Base-by-base conservation (phyloP, 305 asterid species). In the Petunia hybrid region DNA sequence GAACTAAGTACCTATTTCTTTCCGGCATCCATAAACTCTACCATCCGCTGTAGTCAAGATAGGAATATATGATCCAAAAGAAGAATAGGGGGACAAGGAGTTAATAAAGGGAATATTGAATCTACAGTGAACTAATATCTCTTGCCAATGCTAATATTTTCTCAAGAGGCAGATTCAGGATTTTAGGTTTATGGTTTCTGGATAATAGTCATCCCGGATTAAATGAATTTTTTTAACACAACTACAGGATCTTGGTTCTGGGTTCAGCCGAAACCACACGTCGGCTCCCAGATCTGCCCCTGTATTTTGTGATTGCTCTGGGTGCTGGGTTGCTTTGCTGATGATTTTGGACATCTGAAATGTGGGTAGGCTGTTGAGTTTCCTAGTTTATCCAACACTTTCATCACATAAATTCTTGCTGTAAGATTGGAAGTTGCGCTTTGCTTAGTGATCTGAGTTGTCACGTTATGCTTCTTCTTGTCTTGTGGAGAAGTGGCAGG, bases 321-420 rank as follows among this genome's bases (percentile, higher is more conserved):
- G 53, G 41, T 66, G 40, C 53, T n/a, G 38, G 36, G 40, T 66
- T 13, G 10, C 41, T 40, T 41, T 65, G 71, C 36, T 10, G 13
- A 57, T 66, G 36, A 8, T 66, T 13, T 40, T 40, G 74, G 74
- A 66, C 74, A 66, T 2, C 14, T 70, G 41, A 46, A 31, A 45
- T 31, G 10, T 70, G 57, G 77, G 42, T 41, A 70, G 42, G 10
- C 60, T 70, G 40, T 46, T 70, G 76, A 69, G n/a, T 69, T 45
- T 69, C 59, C 59, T 69, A 45, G 76, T 69, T 22, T 69, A 69
- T 69, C 9, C 5, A 7, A 22, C 76, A 22, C 76, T 45, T 69
- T 13, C 76, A 69, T 45, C 41, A 69, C 31, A 35, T 69, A 43
- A 22, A 16, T 69, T 69, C 76, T 43, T 69, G 41, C 9, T 22